A percentile compares a stretch with the other conserved stretches of the same genome.
phyloP scores from a whole-genome alignment of 139 green algal species.

The Auxenochlorella pyrenoidosa region DNA sequence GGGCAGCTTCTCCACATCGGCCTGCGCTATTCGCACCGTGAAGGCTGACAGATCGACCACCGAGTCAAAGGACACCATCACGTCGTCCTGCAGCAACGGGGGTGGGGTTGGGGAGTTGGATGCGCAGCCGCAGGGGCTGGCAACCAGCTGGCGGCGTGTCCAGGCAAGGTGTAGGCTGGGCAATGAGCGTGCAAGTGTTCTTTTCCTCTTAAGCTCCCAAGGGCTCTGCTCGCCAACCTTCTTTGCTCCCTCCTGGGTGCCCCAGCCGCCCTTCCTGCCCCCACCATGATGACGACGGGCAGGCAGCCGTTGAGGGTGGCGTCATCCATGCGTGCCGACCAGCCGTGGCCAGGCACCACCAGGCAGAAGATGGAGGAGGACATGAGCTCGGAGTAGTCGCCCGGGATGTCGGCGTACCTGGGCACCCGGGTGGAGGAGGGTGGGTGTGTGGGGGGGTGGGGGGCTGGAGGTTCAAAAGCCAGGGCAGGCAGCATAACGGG shows the following conservation, averaged over 20 bases:
- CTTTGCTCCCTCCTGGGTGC: too few relatives aligned
- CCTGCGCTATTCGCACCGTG: conserved; percentile 49
- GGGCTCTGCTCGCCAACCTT: too few relatives aligned
- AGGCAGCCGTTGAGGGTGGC: conserved; percentile 66
- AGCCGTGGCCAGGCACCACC: conserved; percentile 65
- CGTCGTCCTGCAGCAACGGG: conserved; percentile 50
- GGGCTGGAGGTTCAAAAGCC: too few relatives aligned
- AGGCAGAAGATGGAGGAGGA: conserved; percentile 50
- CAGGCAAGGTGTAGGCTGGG: too few relatives aligned
- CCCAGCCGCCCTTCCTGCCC: not conserved
- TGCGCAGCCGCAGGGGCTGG: not conserved
- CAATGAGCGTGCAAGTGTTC: too few relatives aligned
- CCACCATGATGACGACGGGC: conserved; percentile 27
- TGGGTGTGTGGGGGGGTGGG: not conserved
- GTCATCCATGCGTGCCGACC: conserved; percentile 66
- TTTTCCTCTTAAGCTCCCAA: not conserved
- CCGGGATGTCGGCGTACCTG: not conserved
- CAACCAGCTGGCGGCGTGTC: not conserved
- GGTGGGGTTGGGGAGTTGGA: not conserved
- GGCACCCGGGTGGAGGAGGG: not conserved
- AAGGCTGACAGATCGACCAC: conserved; percentile 47
- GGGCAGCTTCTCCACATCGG: conserved; percentile 55
- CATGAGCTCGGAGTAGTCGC: conserved; percentile 52
- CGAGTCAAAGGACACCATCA: conserved; percentile 48
- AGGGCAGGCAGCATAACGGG: not conserved